Evolutionary conservation across 495 filamentous ascomycete genomes (phyloP).

Genomic region (Neurospora sp.): DNA sequence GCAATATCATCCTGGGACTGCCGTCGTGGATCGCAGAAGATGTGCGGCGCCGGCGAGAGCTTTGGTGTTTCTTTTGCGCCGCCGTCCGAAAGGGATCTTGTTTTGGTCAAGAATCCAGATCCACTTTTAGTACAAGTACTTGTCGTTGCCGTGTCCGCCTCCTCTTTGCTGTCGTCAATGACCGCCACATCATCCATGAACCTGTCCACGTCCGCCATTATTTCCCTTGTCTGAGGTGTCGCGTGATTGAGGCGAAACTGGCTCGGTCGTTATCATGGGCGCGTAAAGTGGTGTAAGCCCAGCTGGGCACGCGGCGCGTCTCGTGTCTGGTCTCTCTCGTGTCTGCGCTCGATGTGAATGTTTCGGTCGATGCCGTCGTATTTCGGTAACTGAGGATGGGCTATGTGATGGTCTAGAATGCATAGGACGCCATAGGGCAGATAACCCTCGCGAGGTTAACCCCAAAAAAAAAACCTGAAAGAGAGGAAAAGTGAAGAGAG

Average conservation of each 20-base stretch:
- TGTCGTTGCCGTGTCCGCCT: neutral
- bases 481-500: neutral
- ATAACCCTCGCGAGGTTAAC: neutral
- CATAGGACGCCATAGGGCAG: neutral
- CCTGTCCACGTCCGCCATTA: slow-evolving; percentile 19
- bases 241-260: neutral
- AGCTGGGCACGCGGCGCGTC: neutral
- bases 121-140: neutral
- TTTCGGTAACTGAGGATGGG: neutral
- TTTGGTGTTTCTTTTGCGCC: slow-evolving; percentile 32
- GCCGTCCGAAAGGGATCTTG: slow-evolving; percentile 41
- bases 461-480: neutral
- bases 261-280: neutral
- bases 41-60: slow-evolving; percentile 58
- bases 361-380: neutral
- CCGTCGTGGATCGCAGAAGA: slow-evolving; percentile 37
- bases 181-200: slow-evolving; percentile 10
- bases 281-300: neutral
- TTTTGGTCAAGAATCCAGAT: slow-evolving; percentile 16
- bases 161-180: slow-evolving; percentile 1
- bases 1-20: slow-evolving; percentile 75
- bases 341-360: neutral
- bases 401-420: neutral
- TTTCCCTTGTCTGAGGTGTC: neutral
- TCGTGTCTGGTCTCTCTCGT: neutral